Conservation (phyloP, 2,329 filamentous ascomycete species). For the Colletotrichum acutatum region DNA sequence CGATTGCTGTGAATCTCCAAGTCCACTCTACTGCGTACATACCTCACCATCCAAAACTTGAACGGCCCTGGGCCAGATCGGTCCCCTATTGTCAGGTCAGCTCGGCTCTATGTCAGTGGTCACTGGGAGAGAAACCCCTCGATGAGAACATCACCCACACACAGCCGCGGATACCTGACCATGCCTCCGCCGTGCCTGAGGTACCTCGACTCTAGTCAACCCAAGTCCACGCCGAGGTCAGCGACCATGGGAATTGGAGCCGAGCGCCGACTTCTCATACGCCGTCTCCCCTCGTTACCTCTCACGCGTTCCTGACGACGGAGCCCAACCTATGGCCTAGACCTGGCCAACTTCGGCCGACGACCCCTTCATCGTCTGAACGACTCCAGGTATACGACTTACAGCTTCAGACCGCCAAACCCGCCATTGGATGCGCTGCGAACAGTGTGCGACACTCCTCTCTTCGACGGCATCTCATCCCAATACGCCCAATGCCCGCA, state of each 20-base stretch:
- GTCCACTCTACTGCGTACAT: not conserved
- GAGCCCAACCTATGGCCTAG: conserved; percentile 29
- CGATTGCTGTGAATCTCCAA: not conserved
- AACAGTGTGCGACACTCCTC: conserved; percentile 1
- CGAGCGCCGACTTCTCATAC: not conserved
- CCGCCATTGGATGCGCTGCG: not conserved
- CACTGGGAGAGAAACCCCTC: not conserved
- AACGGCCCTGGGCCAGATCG: conserved; percentile 14
- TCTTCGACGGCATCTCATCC: not conserved
- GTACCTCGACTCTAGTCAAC: not conserved
- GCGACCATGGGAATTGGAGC: conserved; percentile 1
- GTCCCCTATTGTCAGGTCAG: conserved; percentile 4
- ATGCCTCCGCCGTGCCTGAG: not conserved
- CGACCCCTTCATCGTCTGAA: conserved; percentile 23
- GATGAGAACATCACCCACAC: conserved; percentile 11
- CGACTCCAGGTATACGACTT: not conserved
- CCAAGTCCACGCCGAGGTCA: not conserved
- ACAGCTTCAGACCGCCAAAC: conserved; percentile 27
- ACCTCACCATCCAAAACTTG: not conserved
- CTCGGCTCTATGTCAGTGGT: not conserved
- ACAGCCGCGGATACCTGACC: conserved; percentile 1
- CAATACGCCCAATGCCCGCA: conserved; percentile 19
- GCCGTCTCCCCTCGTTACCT: conserved; percentile 10
- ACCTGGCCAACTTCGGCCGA: conserved; percentile 18
- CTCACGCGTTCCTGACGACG: conserved; percentile 28